Percentiles rank a stretch among this genome's conserved stretches.
Evolutionary conservation across 495 filamentous ascomycete species (phyloP).

Genomic region (Aspergillus mulundensis): DNA sequence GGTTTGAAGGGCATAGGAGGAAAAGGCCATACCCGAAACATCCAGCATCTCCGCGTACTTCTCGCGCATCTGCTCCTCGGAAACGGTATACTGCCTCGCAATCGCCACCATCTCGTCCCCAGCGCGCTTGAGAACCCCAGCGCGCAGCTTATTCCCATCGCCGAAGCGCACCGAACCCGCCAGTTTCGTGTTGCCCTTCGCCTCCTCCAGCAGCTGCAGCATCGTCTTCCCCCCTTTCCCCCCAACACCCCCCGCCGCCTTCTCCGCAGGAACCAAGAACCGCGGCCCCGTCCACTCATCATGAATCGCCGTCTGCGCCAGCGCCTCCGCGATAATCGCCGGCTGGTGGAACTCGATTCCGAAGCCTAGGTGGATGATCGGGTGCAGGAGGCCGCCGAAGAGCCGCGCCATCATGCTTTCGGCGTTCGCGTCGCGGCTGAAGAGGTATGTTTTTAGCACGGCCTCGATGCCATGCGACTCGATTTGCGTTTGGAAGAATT

Average conservation of each 20-base stretch:
- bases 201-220: constrained; percentile 55
- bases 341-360: constrained; percentile 77
- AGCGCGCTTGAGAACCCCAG: constrained; percentile 61
- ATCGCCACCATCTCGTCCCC: constrained; percentile 58
- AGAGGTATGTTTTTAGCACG: constrained; percentile 62
- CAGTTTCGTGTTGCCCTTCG: constrained; percentile 52
- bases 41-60: constrained; percentile 76
- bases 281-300: constrained; percentile 41
- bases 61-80: constrained; percentile 56
- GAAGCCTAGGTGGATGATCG: constrained; percentile 80
- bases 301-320: constrained; percentile 71
- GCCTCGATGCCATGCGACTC: constrained; percentile 52
- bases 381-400: constrained; percentile 68
- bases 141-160: constrained; percentile 62
- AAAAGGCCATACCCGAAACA: constrained; percentile 39
- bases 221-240: constrained; percentile 45
- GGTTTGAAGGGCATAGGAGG: background rate
- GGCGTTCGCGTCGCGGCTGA: constrained; percentile 55
- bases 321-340: constrained; percentile 73
- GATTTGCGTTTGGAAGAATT: constrained; percentile 71
- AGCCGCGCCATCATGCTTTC: constrained; percentile 59
- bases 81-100: constrained; percentile 56
- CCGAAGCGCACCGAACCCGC: constrained; percentile 40
- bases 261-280: constrained; percentile 53
- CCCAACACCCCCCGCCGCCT: constrained; percentile 33